phyloP scores from a whole-genome alignment of 495 filamentous ascomycete species.

The Aspergillus biplanus region DNA sequence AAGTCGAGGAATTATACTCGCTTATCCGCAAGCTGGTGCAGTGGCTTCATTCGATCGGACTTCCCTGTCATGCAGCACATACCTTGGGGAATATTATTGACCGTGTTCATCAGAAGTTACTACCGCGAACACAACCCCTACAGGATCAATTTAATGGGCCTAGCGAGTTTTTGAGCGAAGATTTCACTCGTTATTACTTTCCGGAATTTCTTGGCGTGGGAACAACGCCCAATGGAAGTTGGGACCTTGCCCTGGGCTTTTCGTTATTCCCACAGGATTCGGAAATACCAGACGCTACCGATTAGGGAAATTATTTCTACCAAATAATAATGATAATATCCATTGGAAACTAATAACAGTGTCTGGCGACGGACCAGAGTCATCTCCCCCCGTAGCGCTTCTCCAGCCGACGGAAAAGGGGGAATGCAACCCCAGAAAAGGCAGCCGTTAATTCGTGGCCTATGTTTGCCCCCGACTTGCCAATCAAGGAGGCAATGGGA shows the following conservation, averaged over 20 bases:
- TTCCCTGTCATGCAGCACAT: constrained; percentile 50
- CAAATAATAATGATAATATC: neutral
- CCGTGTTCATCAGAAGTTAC: constrained; percentile 12
- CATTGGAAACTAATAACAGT: neutral
- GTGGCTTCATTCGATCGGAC: constrained; percentile 48
- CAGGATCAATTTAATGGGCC: neutral
- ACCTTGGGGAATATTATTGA: constrained; percentile 44
- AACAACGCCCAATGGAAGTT: constrained; percentile 30
- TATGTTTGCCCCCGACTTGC: constrained; percentile 63
- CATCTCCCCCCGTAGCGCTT: constrained; percentile 22
- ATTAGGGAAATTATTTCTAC: neutral
- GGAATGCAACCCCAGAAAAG: constrained; percentile 30
- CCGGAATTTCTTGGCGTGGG: constrained; percentile 37
- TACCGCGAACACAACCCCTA: neutral
- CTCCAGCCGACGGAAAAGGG: constrained; percentile 29
- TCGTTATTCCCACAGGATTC: constrained; percentile 29
- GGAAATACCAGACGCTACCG: constrained; percentile 6
- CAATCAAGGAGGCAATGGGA: constrained; percentile 63
- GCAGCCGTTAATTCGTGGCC: constrained; percentile 64
- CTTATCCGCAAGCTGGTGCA: constrained; percentile 38
- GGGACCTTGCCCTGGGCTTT: constrained; percentile 32
- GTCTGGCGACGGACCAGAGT: neutral
- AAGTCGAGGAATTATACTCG: constrained; percentile 36
- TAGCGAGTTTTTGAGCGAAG: constrained; percentile 3
- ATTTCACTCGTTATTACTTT: constrained; percentile 25